Percentiles rank a stretch among this genome's conserved stretches.
Conservation (phyloP, 73 alveolate species). For the Stentor coeruleus region DNA sequence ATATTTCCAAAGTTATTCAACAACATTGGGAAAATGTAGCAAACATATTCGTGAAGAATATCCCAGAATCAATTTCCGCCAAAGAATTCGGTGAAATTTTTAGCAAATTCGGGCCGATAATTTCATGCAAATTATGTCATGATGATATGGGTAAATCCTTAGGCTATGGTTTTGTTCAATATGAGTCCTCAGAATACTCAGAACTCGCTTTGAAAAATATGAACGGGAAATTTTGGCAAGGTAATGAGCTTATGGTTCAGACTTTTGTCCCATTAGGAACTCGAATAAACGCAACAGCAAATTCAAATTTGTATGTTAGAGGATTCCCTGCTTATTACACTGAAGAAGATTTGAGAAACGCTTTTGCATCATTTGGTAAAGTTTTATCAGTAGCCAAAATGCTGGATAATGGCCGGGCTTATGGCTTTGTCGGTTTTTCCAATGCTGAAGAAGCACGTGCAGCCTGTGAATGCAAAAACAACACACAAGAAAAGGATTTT, state of each 20-base stretch:
- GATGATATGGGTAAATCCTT: background rate
- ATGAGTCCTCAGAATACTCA: background rate
- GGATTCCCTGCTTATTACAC: background rate
- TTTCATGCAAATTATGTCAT: background rate
- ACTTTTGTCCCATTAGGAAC: background rate
- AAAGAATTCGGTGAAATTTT: background rate
- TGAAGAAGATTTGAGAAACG: background rate
- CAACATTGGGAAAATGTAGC: background rate
- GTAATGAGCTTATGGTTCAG: background rate
- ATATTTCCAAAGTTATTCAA: background rate
- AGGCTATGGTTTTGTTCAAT: background rate
- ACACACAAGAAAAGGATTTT: background rate
- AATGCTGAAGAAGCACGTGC: background rate
- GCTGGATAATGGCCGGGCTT: background rate
- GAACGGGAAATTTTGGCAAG: background rate
- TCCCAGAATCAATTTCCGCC: background rate
- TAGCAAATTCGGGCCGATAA: background rate
- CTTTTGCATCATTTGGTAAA: background rate
- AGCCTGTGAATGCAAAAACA: background rate
- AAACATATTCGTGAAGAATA: background rate
- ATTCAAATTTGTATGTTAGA: slow-evolving; percentile 1
- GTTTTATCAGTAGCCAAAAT: background rate
- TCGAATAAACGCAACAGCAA: background rate
- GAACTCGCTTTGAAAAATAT: background rate
- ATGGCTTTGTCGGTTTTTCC: background rate